A percentile compares a stretch with the other conserved stretches of the same genome.
Conservation (phyloP, 2,329 filamentous ascomycete genomes). For the Teratosphaeriaceae sp. region DNA sequence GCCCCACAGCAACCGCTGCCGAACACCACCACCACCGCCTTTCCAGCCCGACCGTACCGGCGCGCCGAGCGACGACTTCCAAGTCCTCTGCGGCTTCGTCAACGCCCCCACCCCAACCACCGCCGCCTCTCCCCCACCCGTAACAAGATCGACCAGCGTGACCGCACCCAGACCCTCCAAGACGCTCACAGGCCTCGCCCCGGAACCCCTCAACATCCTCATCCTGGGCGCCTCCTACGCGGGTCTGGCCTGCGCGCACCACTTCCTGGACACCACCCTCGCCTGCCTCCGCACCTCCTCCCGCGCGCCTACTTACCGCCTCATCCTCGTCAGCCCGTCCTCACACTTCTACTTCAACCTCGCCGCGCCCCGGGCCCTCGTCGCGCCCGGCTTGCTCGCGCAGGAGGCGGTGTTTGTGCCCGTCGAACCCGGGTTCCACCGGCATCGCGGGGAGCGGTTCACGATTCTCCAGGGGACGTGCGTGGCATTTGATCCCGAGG, state of each 20-base stretch:
- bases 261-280: constrained; percentile 29
- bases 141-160: no score
- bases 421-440: constrained; percentile 28
- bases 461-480: constrained; percentile 32
- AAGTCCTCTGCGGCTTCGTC: neutral
- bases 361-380: constrained; percentile 31
- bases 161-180: no score
- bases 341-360: constrained; percentile 35
- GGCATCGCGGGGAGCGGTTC: constrained; percentile 25
- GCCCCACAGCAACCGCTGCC: constrained; percentile 1
- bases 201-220: constrained; percentile 30
- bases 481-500: constrained; percentile 21
- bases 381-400: constrained; percentile 28
- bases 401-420: constrained; percentile 30
- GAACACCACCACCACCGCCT: neutral
- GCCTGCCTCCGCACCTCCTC: constrained; percentile 22
- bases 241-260: constrained; percentile 32
- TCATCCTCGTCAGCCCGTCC: constrained; percentile 30
- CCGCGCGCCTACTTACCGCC: constrained; percentile 23
- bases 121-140: no score
- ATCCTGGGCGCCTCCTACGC: constrained; percentile 34
- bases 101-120: neutral
- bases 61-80: neutral
- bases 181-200: constrained; percentile 11
- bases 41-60: neutral